These are phyloP conservation scores for Cutaneotrichosporon spelunceum DNA, from an alignment of 1,284 basidiomycete species.

Conservation along the genomic window DNA sequence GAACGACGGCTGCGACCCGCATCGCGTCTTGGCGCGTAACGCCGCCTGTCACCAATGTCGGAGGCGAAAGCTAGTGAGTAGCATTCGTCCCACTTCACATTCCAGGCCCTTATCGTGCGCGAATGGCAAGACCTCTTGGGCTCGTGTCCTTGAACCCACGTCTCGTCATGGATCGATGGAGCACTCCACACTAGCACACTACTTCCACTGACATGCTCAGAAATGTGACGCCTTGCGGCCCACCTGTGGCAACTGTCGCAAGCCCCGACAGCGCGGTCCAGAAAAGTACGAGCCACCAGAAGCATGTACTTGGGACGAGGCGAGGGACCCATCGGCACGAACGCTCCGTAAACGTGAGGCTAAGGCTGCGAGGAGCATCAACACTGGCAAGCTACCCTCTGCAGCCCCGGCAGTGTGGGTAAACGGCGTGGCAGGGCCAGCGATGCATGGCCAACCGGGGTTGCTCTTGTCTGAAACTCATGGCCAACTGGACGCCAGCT, in stretches of 20 bases:
- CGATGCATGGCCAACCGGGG: neutral
- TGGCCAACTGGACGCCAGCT: neutral
- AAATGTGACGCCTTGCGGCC: slow-evolving; percentile 47
- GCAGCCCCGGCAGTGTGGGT: slow-evolving; percentile 2
- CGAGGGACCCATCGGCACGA: slow-evolving; percentile 33
- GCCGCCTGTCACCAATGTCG: slow-evolving; percentile 47
- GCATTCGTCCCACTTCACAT: neutral
- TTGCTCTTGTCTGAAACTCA: neutral
- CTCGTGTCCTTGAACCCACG: neutral
- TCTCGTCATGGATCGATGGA: neutral
- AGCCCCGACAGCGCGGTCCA: slow-evolving; percentile 34
- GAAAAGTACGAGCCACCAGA: slow-evolving; percentile 26
- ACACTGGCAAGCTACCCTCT: neutral
- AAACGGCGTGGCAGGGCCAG: neutral
- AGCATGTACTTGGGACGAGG: slow-evolving; percentile 45
- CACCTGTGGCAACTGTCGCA: slow-evolving; percentile 41
- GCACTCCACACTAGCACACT: neutral
- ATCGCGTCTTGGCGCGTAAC: slow-evolving; percentile 40
- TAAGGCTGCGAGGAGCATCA: slow-evolving; percentile 14
- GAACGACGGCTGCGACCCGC: slow-evolving; percentile 21
- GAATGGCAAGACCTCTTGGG: neutral
- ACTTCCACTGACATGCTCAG: slow-evolving; percentile 18
- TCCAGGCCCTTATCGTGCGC: neutral
- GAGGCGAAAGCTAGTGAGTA: slow-evolving; percentile 40
- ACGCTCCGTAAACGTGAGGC: slow-evolving; percentile 34